These are phyloP conservation scores for Boletales sp. DNA, from an alignment of 768 basidiomycete species.

Conservation along the genomic window DNA sequence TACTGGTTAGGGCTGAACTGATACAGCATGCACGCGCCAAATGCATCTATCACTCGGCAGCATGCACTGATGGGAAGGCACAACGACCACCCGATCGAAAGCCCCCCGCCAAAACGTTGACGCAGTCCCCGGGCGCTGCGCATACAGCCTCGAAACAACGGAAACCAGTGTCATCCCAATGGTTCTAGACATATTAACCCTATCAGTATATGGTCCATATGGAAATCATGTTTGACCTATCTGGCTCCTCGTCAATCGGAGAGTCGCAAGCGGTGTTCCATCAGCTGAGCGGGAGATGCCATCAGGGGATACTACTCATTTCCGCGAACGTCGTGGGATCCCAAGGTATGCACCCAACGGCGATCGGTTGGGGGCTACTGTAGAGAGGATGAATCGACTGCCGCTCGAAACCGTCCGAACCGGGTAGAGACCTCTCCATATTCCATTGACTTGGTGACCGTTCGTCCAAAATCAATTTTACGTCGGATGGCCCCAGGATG, in stretches of 20 bases:
- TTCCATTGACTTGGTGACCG: not conserved
- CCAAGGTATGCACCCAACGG: conserved; percentile 2
- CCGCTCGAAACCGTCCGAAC: not conserved
- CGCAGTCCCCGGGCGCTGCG: too few species aligned
- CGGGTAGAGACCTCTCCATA: not conserved
- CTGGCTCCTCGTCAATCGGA: not conserved
- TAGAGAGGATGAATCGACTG: not conserved
- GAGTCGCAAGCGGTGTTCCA: not conserved
- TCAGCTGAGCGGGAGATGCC: not conserved
- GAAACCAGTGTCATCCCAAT: not conserved
- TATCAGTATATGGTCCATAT: not conserved
- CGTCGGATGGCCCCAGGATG: too few species aligned
- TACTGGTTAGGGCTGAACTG: too few species aligned
- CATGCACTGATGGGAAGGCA: too few species aligned
- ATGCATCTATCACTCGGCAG: too few species aligned
- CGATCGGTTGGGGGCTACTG: not conserved
- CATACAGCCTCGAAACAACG: not conserved
- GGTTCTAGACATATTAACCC: not conserved
- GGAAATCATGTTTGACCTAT: not conserved
- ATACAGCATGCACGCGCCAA: too few species aligned
- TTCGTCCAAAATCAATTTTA: not conserved
- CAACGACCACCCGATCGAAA: too few species aligned
- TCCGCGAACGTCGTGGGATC: conserved; percentile 1
- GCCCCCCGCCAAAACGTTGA: too few species aligned
- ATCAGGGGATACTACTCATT: not conserved